These are phyloP conservation scores for Chenopodium berlandieri DNA, from an alignment of 148 eudicot species.

Conservation along the genomic window DNA sequence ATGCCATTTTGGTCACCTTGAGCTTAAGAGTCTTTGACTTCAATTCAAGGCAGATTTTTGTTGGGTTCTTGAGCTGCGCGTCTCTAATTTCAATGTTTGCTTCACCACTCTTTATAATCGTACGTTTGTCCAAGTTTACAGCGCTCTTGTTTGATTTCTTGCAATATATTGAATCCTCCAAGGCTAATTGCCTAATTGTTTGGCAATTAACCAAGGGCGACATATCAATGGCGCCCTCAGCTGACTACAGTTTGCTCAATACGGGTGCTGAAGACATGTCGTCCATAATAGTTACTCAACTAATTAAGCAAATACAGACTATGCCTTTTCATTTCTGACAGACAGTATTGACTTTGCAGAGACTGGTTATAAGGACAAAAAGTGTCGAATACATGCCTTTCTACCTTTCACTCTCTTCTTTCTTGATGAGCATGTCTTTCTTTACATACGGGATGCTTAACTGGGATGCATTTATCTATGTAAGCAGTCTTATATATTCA, in stretches of 20 bases:
- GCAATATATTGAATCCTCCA: not conserved
- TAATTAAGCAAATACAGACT: not conserved
- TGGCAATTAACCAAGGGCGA: not conserved
- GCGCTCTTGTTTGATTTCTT: too few species aligned
- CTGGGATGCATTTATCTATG: slow-evolving; percentile 73
- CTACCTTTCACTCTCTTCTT: slow-evolving; percentile 78
- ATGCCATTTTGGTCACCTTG: slow-evolving; percentile 41
- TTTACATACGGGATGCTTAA: slow-evolving; percentile 63
- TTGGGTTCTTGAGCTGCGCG: slow-evolving; percentile 66
- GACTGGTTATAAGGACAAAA: slow-evolving; percentile 67
- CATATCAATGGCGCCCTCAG: not conserved
- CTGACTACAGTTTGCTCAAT: not conserved
- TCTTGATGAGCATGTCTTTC: slow-evolving; percentile 83
- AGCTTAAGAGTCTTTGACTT: slow-evolving; percentile 52
- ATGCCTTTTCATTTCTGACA: not conserved
- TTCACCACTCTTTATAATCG: slow-evolving; percentile 82
- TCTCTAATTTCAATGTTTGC: slow-evolving; percentile 89
- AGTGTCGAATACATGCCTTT: slow-evolving; percentile 96
- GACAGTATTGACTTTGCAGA: slow-evolving; percentile 39
- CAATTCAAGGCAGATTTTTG: slow-evolving; percentile 39
- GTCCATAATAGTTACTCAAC: not conserved
- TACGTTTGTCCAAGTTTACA: slow-evolving; percentile 32
- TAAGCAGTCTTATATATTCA: slow-evolving; percentile 32
- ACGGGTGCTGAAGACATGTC: not conserved
- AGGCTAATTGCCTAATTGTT: not conserved